These are phyloP conservation scores for Daldinia decipiens DNA, from an alignment of 495 filamentous ascomycete genomes.

Conservation along the genomic window DNA sequence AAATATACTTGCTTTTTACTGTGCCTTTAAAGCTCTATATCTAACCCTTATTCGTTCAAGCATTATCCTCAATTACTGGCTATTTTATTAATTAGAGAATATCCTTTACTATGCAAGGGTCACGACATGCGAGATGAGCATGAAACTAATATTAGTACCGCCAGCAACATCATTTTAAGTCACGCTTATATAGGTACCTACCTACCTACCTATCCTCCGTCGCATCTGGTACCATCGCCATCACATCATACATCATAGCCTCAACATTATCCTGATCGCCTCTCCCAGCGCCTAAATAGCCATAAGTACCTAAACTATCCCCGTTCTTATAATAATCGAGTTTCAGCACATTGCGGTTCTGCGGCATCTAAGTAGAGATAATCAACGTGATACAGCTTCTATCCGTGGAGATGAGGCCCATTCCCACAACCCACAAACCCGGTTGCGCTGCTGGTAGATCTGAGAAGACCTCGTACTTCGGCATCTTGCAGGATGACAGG, in stretches of 20 bases:
- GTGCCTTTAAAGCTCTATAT: too few species aligned
- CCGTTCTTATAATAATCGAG: neutral
- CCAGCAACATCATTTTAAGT: too few species aligned
- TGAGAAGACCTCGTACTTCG: neutral
- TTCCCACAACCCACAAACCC: neutral
- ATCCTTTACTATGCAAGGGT: too few species aligned
- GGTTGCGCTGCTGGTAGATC: neutral
- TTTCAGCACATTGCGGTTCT: neutral
- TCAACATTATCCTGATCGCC: neutral
- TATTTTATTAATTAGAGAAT: too few species aligned
- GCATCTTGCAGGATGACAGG: neutral
- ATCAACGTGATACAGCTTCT: slow-evolving; percentile 5
- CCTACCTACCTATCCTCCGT: too few species aligned
- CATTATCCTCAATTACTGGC: too few species aligned
- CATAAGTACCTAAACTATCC: neutral
- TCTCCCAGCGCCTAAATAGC: neutral
- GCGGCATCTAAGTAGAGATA: neutral
- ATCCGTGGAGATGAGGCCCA: neutral
- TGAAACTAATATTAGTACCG: too few species aligned
- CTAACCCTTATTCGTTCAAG: too few species aligned
- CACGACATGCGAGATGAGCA: too few species aligned
- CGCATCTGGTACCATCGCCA: too few species aligned
- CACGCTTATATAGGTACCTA: too few species aligned
- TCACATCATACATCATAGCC: neutral
- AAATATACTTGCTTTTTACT: too few species aligned